These are phyloP conservation scores for Talaromyces sp. DNA, from an alignment of 2,329 filamentous ascomycete species.

Conservation along the genomic window DNA sequence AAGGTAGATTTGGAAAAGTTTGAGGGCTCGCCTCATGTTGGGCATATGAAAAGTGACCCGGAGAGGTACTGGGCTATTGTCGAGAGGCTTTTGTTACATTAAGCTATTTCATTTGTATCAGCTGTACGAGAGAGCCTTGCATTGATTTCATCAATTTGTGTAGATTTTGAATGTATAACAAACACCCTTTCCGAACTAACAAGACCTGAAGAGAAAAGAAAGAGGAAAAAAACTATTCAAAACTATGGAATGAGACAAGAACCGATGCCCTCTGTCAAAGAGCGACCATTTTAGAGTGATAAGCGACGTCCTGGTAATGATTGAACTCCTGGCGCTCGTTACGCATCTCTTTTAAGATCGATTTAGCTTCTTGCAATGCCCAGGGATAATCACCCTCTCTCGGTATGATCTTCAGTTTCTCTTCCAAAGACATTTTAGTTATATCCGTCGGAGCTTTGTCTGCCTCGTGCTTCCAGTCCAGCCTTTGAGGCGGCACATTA, in stretches of 20 bases:
- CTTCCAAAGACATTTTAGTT: slow-evolving; percentile 16
- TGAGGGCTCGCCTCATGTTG: slow-evolving; percentile 32
- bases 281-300: slow-evolving; percentile 20
- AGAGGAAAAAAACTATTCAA: not conserved
- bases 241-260: not conserved
- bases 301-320: slow-evolving; percentile 25
- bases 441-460: slow-evolving; percentile 11
- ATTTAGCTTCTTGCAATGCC: slow-evolving; percentile 32
- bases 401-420: slow-evolving; percentile 11
- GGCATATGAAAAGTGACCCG: slow-evolving; percentile 33
- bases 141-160: not conserved
- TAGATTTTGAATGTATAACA: not conserved
- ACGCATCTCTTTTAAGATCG: slow-evolving; percentile 22
- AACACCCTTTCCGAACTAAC: not conserved
- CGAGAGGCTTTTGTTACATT: slow-evolving; percentile 2
- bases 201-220: not conserved
- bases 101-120: not conserved
- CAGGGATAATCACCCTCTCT: slow-evolving; percentile 25
- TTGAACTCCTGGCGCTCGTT: slow-evolving; percentile 19
- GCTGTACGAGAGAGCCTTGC: not conserved
- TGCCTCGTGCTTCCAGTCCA: slow-evolving; percentile 37
- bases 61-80: slow-evolving; percentile 36
- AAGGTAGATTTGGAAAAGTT: slow-evolving; percentile 31
- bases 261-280: not conserved
- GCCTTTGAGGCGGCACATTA: slow-evolving; percentile 49